Base-by-base conservation (phyloP, 1,284 basidiomycete genomes). In the Chiua sp. region DNA sequence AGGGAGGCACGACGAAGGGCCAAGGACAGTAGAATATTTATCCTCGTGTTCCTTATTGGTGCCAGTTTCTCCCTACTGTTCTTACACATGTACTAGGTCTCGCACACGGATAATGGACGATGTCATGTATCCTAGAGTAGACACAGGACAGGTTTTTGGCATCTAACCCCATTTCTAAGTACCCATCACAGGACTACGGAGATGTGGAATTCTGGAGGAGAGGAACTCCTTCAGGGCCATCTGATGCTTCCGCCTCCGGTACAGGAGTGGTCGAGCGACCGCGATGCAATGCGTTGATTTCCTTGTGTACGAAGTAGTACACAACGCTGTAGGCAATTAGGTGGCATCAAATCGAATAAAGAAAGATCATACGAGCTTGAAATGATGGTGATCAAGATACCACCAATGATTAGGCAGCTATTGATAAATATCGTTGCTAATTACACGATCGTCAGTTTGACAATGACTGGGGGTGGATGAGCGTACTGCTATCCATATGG, bases 51-150 rank as follows among this genome's bases (percentile, higher is more conserved):
- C 75, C 82, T 98, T 59, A 80, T 97, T 51, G 91, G 93, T 28
- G 92, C 94, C 16, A 94, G 92, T 70, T 75, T 95, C 59, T 92
- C 91, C 47, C 74, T 98, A 63, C 79, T 98, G 48, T 96, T 97
- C 81, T 77, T 97, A 66, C 94, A 97, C 73, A 86, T 88, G 72
- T 94, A 93, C 73, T 92, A 71, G 67, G 66, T 22, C 28, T 30
- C 23, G 18, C 48, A 7, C 30, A 39, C 52, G 48, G 26, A 55
- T 55, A 46, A 32, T 50, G 50, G 63, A 61, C 23, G 52, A 51
- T 63, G 52, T 53, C 46, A 50, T 59, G 35, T 52, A 59, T 18
- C 6, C 10, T 23, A 32, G 20, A 16, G 49, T 33, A 16, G 23
- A 26, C 18, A 23, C 35, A 26, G 15, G 32, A 35, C 11, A 16